These are phyloP conservation scores for Leccinum subtestaceum DNA, from an alignment of 768 basidiomycete species.

Conservation along the genomic window DNA sequence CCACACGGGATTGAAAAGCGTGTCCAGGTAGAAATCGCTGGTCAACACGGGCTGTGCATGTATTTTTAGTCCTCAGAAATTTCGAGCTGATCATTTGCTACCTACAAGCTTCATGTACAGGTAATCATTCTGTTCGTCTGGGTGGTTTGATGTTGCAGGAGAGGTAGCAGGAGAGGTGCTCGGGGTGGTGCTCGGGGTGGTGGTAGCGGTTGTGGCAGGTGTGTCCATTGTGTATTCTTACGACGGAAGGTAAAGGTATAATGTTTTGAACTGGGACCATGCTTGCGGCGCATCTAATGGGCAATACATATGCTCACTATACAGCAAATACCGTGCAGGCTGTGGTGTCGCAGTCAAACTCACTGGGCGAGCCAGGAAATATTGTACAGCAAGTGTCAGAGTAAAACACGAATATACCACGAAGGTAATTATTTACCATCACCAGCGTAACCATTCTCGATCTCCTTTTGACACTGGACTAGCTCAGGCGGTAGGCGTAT, in stretches of 20 bases:
- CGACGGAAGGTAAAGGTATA: not conserved
- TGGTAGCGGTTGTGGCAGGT: not conserved
- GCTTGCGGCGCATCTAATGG: not conserved
- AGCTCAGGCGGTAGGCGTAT: too few species aligned
- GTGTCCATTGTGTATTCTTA: not conserved
- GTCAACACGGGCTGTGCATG: too few species aligned
- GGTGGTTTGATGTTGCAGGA: not conserved
- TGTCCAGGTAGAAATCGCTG: conserved; percentile 24
- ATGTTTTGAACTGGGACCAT: not conserved
- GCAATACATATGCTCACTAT: not conserved
- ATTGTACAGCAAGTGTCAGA: not conserved
- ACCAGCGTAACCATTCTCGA: too few species aligned
- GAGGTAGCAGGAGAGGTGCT: not conserved
- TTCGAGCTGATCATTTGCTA: too few species aligned
- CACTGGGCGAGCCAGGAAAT: not conserved
- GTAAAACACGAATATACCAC: too few species aligned
- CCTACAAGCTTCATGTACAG: too few species aligned
- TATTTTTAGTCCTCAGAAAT: too few species aligned
- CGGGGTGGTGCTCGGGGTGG: not conserved
- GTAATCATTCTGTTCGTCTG: too few species aligned
- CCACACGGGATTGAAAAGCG: conserved; percentile 9
- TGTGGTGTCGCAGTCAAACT: not conserved
- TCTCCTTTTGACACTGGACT: too few species aligned
- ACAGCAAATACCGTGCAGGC: not conserved
- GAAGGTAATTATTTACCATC: too few species aligned